Evolutionary conservation across 2,329 filamentous ascomycete genomes (phyloP).

Genomic region (Cladorrhinum sp.): DNA sequence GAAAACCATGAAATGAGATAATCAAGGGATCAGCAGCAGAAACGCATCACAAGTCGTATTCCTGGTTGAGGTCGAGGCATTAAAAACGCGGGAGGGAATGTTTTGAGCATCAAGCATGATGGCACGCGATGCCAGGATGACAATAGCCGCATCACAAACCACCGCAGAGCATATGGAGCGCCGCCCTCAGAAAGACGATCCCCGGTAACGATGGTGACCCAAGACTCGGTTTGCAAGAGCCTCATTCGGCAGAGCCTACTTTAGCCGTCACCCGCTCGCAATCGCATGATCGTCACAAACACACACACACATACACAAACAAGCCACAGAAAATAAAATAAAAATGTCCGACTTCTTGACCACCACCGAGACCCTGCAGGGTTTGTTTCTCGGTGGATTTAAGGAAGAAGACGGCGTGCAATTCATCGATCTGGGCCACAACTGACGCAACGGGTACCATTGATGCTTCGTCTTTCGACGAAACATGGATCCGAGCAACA

Average conservation of each 20-base stretch:
- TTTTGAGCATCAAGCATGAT: slow-evolving; percentile 11
- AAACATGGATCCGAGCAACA: slow-evolving; percentile 69
- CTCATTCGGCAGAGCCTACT: slow-evolving; percentile 10
- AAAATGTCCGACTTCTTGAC: slow-evolving; percentile 45
- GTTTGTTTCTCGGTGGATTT: slow-evolving; percentile 39
- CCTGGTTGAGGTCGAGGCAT: slow-evolving; percentile 16
- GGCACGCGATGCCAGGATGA: slow-evolving; percentile 10
- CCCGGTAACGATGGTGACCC: slow-evolving; percentile 13
- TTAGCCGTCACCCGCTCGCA: slow-evolving; percentile 2
- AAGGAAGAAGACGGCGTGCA: slow-evolving; percentile 62
- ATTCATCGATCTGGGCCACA: slow-evolving; percentile 74
- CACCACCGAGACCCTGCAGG: slow-evolving; percentile 37
- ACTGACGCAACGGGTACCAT: slow-evolving; percentile 68
- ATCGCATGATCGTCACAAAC: slow-evolving; percentile 11
- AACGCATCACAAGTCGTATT: slow-evolving; percentile 14
- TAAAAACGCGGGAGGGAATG: slow-evolving; percentile 11
- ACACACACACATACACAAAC: neutral
- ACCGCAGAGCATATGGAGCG: neutral
- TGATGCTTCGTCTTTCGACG: slow-evolving; percentile 43
- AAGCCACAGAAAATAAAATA: slow-evolving; percentile 8
- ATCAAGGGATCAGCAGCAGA: slow-evolving; percentile 20
- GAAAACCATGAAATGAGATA: slow-evolving; percentile 13
- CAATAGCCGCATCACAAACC: slow-evolving; percentile 19
- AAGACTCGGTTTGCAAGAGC: neutral
- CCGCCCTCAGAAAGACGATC: slow-evolving; percentile 3